Conservation (phyloP, 768 basidiomycete genomes). For the Symmetrospora coprosmae region DNA sequence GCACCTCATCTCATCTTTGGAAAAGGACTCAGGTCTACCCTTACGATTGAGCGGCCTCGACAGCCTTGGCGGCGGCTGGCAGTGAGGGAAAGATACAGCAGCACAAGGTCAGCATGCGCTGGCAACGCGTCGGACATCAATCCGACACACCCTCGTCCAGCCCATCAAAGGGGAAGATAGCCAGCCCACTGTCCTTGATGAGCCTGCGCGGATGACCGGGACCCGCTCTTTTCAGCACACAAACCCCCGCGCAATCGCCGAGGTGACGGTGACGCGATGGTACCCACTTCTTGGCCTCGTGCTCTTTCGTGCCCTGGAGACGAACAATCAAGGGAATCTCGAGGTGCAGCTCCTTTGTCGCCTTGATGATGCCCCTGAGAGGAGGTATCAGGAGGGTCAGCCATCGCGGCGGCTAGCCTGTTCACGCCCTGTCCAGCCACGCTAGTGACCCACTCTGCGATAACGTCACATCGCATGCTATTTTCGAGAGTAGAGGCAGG, state of each 20-base stretch:
- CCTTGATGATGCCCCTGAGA: constrained; percentile 76
- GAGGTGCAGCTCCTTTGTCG: constrained; percentile 76
- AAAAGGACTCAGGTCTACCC: too few species aligned
- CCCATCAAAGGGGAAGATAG: constrained; percentile 83
- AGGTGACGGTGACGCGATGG: too few species aligned
- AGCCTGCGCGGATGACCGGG: too few species aligned
- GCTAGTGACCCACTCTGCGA: constrained; percentile 48
- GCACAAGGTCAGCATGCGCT: background rate
- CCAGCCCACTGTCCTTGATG: constrained; percentile 80
- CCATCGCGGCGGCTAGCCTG: background rate
- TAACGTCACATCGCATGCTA: constrained; percentile 99
- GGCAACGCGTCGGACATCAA: background rate
- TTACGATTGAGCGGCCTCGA: constrained; percentile 35
- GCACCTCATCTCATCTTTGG: background rate
- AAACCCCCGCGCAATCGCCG: too few species aligned
- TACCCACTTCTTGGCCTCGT: constrained; percentile 81
- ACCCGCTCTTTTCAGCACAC: too few species aligned
- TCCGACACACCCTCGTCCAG: constrained; percentile 68
- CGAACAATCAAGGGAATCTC: constrained; percentile 80
- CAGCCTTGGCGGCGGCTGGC: constrained; percentile 36
- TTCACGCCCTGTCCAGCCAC: background rate
- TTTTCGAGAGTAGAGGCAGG: constrained; percentile 39
- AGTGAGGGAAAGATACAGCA: background rate
- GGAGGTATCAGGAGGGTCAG: background rate
- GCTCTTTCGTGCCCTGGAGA: constrained; percentile 91